phyloP scores from a whole-genome alignment of 805 yeast species.

The Candida glaebosa region DNA sequence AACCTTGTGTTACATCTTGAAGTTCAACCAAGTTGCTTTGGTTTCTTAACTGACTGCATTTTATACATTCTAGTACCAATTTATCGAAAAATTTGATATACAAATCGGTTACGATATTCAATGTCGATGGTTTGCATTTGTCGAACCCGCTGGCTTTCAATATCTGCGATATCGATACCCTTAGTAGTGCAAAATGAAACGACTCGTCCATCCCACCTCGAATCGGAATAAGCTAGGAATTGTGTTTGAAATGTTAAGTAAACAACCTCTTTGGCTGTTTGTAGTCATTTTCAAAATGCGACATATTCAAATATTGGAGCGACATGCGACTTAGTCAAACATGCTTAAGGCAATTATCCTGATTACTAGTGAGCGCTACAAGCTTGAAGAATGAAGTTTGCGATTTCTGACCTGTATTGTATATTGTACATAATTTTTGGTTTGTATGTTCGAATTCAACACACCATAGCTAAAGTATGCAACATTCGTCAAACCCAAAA shows the following conservation, averaged over 20 bases:
- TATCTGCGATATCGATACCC: conserved; percentile 48
- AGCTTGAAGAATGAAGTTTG: too few species aligned
- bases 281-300: neutral
- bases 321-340: neutral
- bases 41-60: conserved; percentile 44
- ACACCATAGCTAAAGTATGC: too few species aligned
- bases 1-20: conserved; percentile 70
- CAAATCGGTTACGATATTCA: conserved; percentile 77
- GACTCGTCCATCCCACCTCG: conserved; percentile 31
- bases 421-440: neutral
- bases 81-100: conserved; percentile 60
- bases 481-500: too few species aligned
- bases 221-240: neutral
- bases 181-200: conserved; percentile 35
- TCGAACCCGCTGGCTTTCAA: conserved; percentile 84
- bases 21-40: conserved; percentile 42
- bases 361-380: too few species aligned
- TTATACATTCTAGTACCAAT: conserved; percentile 47
- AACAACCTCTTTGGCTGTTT: neutral
- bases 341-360: too few species aligned
- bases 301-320: neutral
- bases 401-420: too few species aligned
- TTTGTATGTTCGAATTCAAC: neutral
- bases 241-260: neutral
- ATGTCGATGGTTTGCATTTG: conserved; percentile 62